Percentiles rank a stretch among this genome's conserved stretches.
phyloP scores from a whole-genome alignment of 2,329 filamentous ascomycete species.

The Fusarium sp. region DNA sequence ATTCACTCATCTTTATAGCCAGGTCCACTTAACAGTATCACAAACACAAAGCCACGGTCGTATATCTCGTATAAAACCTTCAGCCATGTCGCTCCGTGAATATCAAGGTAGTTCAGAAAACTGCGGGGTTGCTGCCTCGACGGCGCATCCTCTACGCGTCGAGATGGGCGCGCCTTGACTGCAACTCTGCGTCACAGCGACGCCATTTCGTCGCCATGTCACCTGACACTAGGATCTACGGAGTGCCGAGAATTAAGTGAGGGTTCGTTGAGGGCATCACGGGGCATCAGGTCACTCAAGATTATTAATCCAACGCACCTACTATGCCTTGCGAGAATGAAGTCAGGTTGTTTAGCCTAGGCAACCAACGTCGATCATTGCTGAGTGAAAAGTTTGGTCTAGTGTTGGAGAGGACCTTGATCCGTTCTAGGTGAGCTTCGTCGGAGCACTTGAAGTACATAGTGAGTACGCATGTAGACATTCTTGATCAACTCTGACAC shows the following conservation, averaged over 20 bases:
- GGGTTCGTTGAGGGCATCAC: neutral
- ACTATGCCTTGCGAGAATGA: neutral
- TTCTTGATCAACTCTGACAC: neutral
- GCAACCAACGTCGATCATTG: neutral
- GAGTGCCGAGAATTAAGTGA: neutral
- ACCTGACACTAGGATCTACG: neutral
- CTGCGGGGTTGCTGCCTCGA: slow-evolving; percentile 6
- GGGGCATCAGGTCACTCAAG: neutral
- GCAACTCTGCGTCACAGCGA: slow-evolving; percentile 5
- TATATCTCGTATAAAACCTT: neutral
- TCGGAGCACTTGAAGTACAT: neutral
- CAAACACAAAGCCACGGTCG: neutral
- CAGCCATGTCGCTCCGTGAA: neutral
- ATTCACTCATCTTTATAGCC: slow-evolving; percentile 6
- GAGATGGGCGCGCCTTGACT: neutral
- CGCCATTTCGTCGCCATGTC: slow-evolving; percentile 9
- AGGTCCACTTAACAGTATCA: neutral
- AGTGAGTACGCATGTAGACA: neutral
- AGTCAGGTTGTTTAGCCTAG: neutral
- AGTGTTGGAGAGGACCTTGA: neutral
- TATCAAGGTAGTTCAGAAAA: neutral
- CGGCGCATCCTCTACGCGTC: slow-evolving; percentile 9
- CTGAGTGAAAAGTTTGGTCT: neutral
- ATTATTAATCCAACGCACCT: neutral
- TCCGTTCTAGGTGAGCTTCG: neutral